Base-by-base conservation (phyloP, 2,329 filamentous ascomycete species). In the Verticillium albo-atrum region DNA sequence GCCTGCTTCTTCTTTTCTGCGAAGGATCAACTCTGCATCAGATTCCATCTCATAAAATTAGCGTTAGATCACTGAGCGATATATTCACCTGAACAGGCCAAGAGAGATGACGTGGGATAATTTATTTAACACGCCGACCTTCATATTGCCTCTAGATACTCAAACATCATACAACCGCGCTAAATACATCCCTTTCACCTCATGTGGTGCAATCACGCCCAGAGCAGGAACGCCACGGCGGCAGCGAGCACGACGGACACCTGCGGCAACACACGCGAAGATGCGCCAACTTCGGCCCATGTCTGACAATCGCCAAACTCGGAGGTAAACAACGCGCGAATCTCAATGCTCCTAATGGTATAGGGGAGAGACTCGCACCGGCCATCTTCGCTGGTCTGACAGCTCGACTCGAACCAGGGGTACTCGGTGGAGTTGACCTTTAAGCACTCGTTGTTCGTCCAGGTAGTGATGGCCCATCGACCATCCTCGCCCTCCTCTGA, bases 391-490 rank as follows among this genome's bases (percentile, higher is more conserved):
- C 50, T 25, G 20, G 60, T 61, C 55, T 61, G 60, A 55, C 60
- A 61, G 51, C 60, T 61, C 25, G 57, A 54, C 30, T 59, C 37
- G 37, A 30, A 59, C 57, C 57, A 59, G 4, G 60, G 60, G 50
- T 34, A 28, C 12, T n/a, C 55, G 25, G 12, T 50, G 10, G 51
- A 54, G 17, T 32, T 37, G 3, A 56, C 23, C 17, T 61, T 60
- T 23, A 51, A 3, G 54, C 65, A 65, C 37, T 62, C 37, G 6
- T 53, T 27, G 27, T 63, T 60, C 10, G 62, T 60, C 12, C 60
- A 66, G 30, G 61, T 57, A 27, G 60, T 61, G 10, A 64, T 57
- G 1, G 62, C 58, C 64, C 63, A 65, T 2, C 57, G 32, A 12
- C 57, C 54, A 2, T 54, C 59, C 35, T 65, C 50, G 3, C 63